These are phyloP conservation scores for Agrostemma githago DNA, from an alignment of 148 eudicot genomes.

Conservation along the genomic window DNA sequence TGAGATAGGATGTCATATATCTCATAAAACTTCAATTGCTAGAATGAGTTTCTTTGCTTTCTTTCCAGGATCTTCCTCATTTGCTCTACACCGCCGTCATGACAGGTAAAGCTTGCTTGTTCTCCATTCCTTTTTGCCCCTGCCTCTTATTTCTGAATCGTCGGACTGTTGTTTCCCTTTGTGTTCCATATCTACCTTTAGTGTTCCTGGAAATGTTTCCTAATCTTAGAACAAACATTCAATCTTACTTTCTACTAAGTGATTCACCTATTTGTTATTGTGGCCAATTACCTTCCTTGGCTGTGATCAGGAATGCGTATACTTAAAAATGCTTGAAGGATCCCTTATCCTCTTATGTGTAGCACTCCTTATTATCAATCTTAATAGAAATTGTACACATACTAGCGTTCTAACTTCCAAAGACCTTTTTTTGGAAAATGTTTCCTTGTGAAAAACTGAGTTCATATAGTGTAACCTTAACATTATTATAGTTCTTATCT, in stretches of 20 bases:
- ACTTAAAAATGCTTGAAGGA: not conserved
- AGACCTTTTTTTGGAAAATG: not conserved
- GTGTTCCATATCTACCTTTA: not conserved
- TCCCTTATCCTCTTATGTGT: not conserved
- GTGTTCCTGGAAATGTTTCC: not conserved
- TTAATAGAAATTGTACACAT: not conserved
- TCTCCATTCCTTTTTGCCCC: not conserved
- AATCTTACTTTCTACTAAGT: not conserved
- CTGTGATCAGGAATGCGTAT: not conserved
- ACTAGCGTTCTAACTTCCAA: not conserved
- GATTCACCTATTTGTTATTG: not conserved
- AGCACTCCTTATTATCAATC: not conserved
- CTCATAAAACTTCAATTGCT: not conserved
- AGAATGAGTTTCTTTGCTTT: constrained; percentile 16
- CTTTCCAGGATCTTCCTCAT: constrained; percentile 57
- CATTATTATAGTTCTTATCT: not conserved
- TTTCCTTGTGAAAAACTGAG: not conserved
- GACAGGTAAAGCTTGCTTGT: constrained; percentile 36
- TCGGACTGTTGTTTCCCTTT: not conserved
- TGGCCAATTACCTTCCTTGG: not conserved
- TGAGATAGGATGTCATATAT: not conserved
- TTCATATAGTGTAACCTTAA: not conserved
- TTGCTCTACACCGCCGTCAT: constrained; percentile 40
- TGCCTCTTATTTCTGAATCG: not conserved
- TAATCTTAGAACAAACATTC: not conserved